Base-by-base conservation (phyloP, 345 rosid genomes). In the Carallia pectinifolia region DNA sequence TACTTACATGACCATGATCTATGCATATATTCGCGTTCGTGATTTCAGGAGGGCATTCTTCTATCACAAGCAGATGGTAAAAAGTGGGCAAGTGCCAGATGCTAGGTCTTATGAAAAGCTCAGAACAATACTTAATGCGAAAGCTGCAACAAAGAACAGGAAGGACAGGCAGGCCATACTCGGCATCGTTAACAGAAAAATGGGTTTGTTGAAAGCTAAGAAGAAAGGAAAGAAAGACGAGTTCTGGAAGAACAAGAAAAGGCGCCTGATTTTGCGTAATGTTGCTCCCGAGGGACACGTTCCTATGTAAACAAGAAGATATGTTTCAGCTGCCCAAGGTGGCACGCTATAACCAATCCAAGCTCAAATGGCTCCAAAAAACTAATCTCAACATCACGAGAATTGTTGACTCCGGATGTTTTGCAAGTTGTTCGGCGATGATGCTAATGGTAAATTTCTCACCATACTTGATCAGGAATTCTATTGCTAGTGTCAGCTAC, bases 51-150 rank as follows among this genome's bases (percentile, higher is more conserved):
- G 95, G 80, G 97, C 98, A 1, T 94, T 91, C 78, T 87, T 61
- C 79, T 91, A 89, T 77, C 96, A 90, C 81, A 94, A 91, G 89
- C 71, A 75, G 80, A 94, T 91, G 98, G 95, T 94, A 52, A 87
- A 86, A 76, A 88, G 81, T 48, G 79, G 88, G 53, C 89, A 91
- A 73, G 88, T 94, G 53, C 96, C 93, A 4, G 97, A 94, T 80
- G 70, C 70, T 13, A 83, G 81, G 83, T 83, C 97, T 0, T 94
- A 91, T 23, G 81, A 87, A 68, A 91, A 91, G 90, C 95, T 94
- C 53, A 86, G 89, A 75, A 75, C 86, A 30, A 85, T 87, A 74
- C 77, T 94, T 77, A 92, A 87, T 77, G 90, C 79, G 18, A 91
- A 94, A 81, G 93, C 89, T 29, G 87, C 88, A 62, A 80, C 72